A percentile compares a stretch with the other conserved stretches of the same genome.
These are phyloP conservation scores for Debaryomyces hansenii DNA, from an alignment of 805 yeast genomes.

Conservation along the genomic window DNA sequence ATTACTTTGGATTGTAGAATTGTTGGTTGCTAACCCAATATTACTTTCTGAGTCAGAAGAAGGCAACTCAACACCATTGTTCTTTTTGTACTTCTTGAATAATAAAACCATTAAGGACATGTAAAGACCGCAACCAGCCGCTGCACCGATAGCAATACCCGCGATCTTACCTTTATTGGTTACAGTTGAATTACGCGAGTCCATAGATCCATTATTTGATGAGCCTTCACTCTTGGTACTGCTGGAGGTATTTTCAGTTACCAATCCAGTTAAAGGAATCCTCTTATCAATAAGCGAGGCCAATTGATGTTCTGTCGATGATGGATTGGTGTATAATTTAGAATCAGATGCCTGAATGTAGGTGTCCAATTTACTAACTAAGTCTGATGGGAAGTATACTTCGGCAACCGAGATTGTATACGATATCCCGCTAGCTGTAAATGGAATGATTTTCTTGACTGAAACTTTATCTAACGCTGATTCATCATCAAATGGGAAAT, in stretches of 20 bases:
- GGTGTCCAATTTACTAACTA: slow-evolving; percentile 49
- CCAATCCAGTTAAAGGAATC: slow-evolving; percentile 56
- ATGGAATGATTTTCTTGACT: slow-evolving; percentile 75
- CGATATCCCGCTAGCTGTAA: slow-evolving; percentile 47
- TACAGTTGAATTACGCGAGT: slow-evolving; percentile 13
- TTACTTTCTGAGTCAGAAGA: slow-evolving; percentile 41
- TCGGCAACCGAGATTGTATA: slow-evolving; percentile 88
- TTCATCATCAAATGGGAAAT: slow-evolving; percentile 53
- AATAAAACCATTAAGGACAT: slow-evolving; percentile 58
- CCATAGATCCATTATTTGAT: slow-evolving; percentile 37
- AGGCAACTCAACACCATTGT: slow-evolving; percentile 41
- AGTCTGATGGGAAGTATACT: slow-evolving; percentile 68
- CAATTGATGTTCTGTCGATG: slow-evolving; percentile 53
- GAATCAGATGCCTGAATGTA: slow-evolving; percentile 55
- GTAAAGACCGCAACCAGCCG: slow-evolving; percentile 71
- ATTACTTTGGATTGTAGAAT: slow-evolving; percentile 14
- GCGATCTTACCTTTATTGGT: slow-evolving; percentile 49
- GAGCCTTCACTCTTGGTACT: slow-evolving; percentile 10
- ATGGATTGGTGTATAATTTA: slow-evolving; percentile 57
- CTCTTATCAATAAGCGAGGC: slow-evolving; percentile 71
- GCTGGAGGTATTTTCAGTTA: slow-evolving; percentile 10
- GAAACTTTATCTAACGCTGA: slow-evolving; percentile 41
- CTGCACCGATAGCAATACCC: slow-evolving; percentile 82
- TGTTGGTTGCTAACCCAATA: slow-evolving; percentile 21
- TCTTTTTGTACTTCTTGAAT: slow-evolving; percentile 49